Percentiles rank a stretch among this genome's conserved stretches.
These are phyloP conservation scores for Phytopythium delawarense DNA, from an alignment of 352 stramenopile species.

Conservation along the genomic window DNA sequence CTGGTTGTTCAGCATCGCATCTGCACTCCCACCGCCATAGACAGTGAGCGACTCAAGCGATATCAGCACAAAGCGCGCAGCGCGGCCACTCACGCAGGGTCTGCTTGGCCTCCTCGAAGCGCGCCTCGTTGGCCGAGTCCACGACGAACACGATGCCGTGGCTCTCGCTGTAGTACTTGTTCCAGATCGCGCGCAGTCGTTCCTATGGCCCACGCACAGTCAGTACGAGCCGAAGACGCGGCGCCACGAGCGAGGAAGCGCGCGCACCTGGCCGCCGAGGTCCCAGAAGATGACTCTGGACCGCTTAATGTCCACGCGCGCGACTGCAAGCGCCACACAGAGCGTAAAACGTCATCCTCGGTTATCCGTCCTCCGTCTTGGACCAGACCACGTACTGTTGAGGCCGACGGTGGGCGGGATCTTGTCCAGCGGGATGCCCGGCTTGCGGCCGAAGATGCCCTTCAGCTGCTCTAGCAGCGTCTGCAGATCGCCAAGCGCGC, in stretches of 20 bases:
- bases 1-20: conserved; percentile 74
- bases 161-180: conserved; percentile 93
- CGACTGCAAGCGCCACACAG: conserved; percentile 31
- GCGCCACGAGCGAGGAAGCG: not conserved
- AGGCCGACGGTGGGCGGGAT: conserved; percentile 91
- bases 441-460: conserved; percentile 85
- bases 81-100: conserved; percentile 59
- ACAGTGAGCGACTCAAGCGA: not conserved
- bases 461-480: conserved; percentile 91
- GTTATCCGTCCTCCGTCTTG: too few relatives aligned
- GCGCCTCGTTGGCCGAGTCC: conserved; percentile 76
- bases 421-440: conserved; percentile 86
- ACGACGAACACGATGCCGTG: conserved; percentile 91
- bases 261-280: conserved; percentile 76
- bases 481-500: conserved; percentile 13
- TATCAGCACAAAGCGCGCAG: not conserved
- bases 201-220: conserved; percentile 26
- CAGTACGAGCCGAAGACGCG: not conserved
- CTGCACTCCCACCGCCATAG: conserved; percentile 18
- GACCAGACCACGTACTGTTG: conserved; percentile 51
- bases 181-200: conserved; percentile 88
- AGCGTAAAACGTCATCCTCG: not conserved
- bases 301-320: conserved; percentile 77
- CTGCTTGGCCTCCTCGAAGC: conserved; percentile 88
- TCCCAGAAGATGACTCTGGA: conserved; percentile 92